These are phyloP conservation scores for Podospora pseudopauciseta DNA, from an alignment of 495 filamentous ascomycete species.

Conservation along the genomic window DNA sequence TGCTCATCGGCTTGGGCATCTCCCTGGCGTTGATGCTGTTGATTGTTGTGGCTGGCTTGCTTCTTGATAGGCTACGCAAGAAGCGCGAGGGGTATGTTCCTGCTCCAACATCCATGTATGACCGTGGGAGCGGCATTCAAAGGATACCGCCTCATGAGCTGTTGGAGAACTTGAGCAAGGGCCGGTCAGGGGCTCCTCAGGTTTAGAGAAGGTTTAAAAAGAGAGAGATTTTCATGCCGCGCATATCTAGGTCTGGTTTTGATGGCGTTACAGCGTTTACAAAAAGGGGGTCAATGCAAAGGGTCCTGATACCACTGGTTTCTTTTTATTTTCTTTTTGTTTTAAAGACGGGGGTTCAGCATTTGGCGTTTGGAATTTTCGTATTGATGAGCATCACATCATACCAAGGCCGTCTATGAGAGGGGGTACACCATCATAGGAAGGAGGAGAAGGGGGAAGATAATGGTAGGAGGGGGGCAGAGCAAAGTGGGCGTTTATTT, in stretches of 20 bases:
- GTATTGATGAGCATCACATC: neutral
- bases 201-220: conserved; percentile 25
- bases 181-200: conserved; percentile 39
- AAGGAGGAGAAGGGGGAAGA: neutral
- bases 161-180: conserved; percentile 52
- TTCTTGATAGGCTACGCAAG: conserved; percentile 79
- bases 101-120: conserved; percentile 68
- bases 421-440: neutral
- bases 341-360: neutral
- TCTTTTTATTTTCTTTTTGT: conserved; percentile 5
- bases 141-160: conserved; percentile 79
- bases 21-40: conserved; percentile 83
- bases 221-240: neutral
- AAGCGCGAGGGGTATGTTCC: conserved; percentile 82
- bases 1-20: conserved; percentile 88
- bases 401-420: neutral
- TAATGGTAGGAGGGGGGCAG: neutral
- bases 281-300: neutral
- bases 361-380: conserved; percentile 4
- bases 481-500: neutral
- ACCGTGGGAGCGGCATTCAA: conserved; percentile 70
- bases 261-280: neutral
- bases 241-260: neutral
- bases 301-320: conserved; percentile 19
- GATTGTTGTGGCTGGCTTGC: conserved; percentile 77